A percentile compares a stretch with the other conserved stretches of the same genome.
These are phyloP conservation scores for Mallotus repandus DNA, from an alignment of 441 rosid species.

Conservation along the genomic window DNA sequence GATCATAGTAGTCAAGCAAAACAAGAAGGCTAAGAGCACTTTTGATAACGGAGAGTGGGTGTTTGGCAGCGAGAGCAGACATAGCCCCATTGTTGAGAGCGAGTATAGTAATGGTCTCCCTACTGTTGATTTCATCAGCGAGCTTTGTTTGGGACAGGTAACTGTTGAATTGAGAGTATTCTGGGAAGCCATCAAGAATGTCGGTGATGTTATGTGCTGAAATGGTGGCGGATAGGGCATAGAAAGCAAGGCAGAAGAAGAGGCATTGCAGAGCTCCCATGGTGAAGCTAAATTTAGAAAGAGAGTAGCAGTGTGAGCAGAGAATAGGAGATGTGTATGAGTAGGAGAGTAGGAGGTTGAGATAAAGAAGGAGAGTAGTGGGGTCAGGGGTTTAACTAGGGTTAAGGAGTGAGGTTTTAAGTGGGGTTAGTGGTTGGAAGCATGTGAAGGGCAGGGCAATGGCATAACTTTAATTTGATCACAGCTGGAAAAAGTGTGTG, in stretches of 20 bases:
- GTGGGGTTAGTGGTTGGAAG: constrained; percentile 6
- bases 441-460: constrained; percentile 1
- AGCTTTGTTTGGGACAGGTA: constrained; percentile 75
- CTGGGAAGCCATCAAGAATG: constrained; percentile 57
- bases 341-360: neutral
- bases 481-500: constrained; percentile 16
- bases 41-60: constrained; percentile 75
- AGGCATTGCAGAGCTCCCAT: constrained; percentile 5
- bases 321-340: neutral
- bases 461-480: constrained; percentile 1
- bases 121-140: constrained; percentile 88
- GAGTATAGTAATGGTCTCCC: constrained; percentile 67
- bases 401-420: constrained; percentile 6
- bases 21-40: constrained; percentile 65
- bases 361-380: constrained; percentile 1
- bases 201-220: constrained; percentile 66
- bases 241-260: constrained; percentile 30
- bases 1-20: constrained; percentile 79
- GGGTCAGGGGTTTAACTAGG: neutral
- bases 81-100: constrained; percentile 76
- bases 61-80: constrained; percentile 58
- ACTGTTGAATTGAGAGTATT: constrained; percentile 66
- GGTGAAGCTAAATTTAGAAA: neutral
- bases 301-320: neutral
- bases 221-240: constrained; percentile 26